A percentile compares a stretch with the other conserved stretches of the same genome.
Evolutionary conservation across 2,329 filamentous ascomycete genomes (phyloP).

Genomic region (Penicillium sp.): DNA sequence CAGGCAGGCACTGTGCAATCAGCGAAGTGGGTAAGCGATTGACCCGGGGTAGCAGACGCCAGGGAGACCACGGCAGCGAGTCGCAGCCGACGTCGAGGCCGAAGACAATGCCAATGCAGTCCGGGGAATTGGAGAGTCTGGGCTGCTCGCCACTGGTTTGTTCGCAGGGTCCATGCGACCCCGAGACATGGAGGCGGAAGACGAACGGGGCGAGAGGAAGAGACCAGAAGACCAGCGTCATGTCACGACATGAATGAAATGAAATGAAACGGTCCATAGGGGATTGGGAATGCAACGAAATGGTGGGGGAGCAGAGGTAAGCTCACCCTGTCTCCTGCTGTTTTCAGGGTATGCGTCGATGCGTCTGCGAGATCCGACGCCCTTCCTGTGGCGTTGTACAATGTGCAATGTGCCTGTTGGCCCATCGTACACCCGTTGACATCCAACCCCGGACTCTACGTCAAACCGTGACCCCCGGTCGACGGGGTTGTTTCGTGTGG

Average conservation of each 20-base stretch:
- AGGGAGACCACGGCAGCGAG: no score
- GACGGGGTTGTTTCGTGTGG: not conserved
- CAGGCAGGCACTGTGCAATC: conserved; percentile 16
- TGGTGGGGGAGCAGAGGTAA: not conserved
- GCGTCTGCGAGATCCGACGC: conserved; percentile 9
- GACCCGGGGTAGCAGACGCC: no score
- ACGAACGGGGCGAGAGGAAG: not conserved
- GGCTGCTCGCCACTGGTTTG: no score
- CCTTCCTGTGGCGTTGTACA: conserved; percentile 9
- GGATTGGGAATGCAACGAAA: not conserved
- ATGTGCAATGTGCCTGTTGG: conserved; percentile 12
- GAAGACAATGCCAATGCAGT: conserved; percentile 3
- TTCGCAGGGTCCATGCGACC: conserved; percentile 5
- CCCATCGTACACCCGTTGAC: conserved; percentile 15
- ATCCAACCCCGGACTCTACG: conserved; percentile 16
- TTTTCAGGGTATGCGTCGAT: conserved; percentile 2
- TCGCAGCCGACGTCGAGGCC: not conserved
- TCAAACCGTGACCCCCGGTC: conserved; percentile 5
- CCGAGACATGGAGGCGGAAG: conserved; percentile 3
- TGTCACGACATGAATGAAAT: no score
- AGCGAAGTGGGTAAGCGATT: conserved; percentile 11
- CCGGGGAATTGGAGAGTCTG: no score
- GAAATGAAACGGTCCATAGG: not conserved
- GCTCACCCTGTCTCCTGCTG: not conserved
- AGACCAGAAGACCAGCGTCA: no score